Evolutionary conservation across 768 basidiomycete species (phyloP), one percentile per base, ranked within the genome.

Genomic region (Imleria badia): DNA sequence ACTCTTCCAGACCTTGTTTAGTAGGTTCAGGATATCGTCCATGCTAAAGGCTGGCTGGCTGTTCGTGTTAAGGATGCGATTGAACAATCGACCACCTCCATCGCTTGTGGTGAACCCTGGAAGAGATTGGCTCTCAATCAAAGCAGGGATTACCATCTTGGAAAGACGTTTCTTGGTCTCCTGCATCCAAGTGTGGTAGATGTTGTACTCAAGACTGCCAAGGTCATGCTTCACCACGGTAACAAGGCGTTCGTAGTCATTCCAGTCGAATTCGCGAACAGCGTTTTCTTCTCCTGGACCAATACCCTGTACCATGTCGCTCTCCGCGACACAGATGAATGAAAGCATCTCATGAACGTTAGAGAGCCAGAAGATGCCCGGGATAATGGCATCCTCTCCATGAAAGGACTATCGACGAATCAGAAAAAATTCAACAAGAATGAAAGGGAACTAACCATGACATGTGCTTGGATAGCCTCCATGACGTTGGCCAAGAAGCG

Each of bases 301-400:
- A 54, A 98, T 98, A 22, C 97, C 97, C 69, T 98, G 94, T 10
- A 94, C 80, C 86, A 98, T 97, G 73, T 99, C 97, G 67, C 89
- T 89, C 74, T 99, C 97, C n/a, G 97, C 97, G 36, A 98, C 89
- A 65, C 91, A 96, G 66, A 98, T 96, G 74, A 98, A 99, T 6
- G 97, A 99, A 31, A 98, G 80, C 85, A 98, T 95, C 69, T 99
- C 97, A 71, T 99, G 97, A 35, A 99, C 95, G 64, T 99, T 99
- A 31, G 97, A 98, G n/a, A 99, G 78, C 97, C 97, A 99, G 81
- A 91, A 99, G 61, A 98, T 91, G 36, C 97, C 97, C 7, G 97
- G 97, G 35, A 95, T 77, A 56, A 99, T 93, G 15, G 94, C 88
- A 52, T 98, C 97, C 72, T 99, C 97, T 58, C 94, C 87, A 14